Base-by-base conservation (phyloP, 331 rosid species). In the Pyrus hybrid region DNA sequence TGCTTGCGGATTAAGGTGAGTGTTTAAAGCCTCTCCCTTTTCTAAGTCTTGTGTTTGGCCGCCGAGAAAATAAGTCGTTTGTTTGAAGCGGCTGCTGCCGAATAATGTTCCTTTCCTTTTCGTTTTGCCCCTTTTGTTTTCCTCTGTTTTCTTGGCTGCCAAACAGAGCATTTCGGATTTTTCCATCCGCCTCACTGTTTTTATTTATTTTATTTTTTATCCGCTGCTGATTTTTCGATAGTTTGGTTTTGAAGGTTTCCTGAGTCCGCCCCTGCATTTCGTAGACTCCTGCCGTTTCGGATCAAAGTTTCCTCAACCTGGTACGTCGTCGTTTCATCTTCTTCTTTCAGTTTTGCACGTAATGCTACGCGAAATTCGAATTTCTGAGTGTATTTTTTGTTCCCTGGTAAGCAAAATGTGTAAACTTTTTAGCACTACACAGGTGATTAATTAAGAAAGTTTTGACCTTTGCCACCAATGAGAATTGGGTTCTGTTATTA, bases 281-380 rank as follows among this genome's bases (percentile, higher is more conserved):
- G 67, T 63, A 72, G 83, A 83, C 75, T 77, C 2, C 68, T 80
- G 58, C 71, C 69, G 64, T 58, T 85, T 60, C 49, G 71, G 37
- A 73, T 87, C 75, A 13, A 79, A 80, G 80, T 89, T 84, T 74
- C 74, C 70, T 32, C 43, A 47, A 1, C 79, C 76, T 61, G 89
- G 96, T 88, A 81, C 45, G 62, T 65, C 33, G 37, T 68, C 62
- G 21, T 66, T 49, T 45, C 16, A 22, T 26, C 6, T 54, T 54
- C 22, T 56, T 68, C 26, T 60, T 29, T 2, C 29, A 14, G n/a
- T 77, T 68, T 82, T 21, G 63, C 51, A 47, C 58, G n/a, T 35
- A 80, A 67, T 67, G 64, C 67, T 32, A 80, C 63, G 17, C 20
- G 20, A 41, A 20, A 47, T 67, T 49, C 56, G 57, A 51, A 54